These are phyloP conservation scores for Kwoniella dejecticola DNA, from an alignment of 768 basidiomycete species.

Conservation along the genomic window DNA sequence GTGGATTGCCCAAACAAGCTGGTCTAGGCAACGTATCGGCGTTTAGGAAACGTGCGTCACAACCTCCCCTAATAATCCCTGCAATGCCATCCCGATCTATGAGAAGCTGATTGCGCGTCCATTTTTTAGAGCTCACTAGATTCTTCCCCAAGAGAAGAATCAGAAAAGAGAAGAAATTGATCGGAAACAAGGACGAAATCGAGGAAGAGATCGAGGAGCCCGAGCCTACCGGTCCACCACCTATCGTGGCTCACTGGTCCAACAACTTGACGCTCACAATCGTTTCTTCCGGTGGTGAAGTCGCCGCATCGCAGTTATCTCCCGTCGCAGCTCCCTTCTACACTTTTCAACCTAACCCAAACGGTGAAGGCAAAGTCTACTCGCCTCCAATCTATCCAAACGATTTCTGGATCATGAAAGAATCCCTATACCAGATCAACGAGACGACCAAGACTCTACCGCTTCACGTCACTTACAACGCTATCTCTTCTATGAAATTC, in stretches of 20 bases:
- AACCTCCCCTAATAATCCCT: no score
- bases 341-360: slow-evolving; percentile 65
- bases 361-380: slow-evolving; percentile 68
- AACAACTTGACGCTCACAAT: slow-evolving; percentile 87
- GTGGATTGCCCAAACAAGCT: slow-evolving; percentile 29
- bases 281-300: slow-evolving; percentile 66
- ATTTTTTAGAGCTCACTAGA: slow-evolving; percentile 72
- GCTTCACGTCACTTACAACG: slow-evolving; percentile 77
- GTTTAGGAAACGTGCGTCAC: slow-evolving; percentile 50
- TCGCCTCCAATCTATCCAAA: slow-evolving; percentile 89
- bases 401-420: slow-evolving; percentile 85
- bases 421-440: slow-evolving; percentile 82
- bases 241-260: slow-evolving; percentile 76
- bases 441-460: slow-evolving; percentile 75
- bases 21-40: slow-evolving; percentile 30
- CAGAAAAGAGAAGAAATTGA: slow-evolving; percentile 80
- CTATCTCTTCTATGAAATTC: slow-evolving; percentile 69
- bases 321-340: slow-evolving; percentile 61
- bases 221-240: slow-evolving; percentile 19
- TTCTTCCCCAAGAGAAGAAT: slow-evolving; percentile 72
- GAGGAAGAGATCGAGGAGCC: slow-evolving; percentile 49
- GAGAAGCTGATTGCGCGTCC: background rate
- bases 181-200: slow-evolving; percentile 58
- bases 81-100: no score
- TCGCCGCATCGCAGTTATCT: slow-evolving; percentile 55